These are phyloP conservation scores for Orbilia ellipsospora DNA, from an alignment of 2,329 filamentous ascomycete genomes.

Conservation along the genomic window DNA sequence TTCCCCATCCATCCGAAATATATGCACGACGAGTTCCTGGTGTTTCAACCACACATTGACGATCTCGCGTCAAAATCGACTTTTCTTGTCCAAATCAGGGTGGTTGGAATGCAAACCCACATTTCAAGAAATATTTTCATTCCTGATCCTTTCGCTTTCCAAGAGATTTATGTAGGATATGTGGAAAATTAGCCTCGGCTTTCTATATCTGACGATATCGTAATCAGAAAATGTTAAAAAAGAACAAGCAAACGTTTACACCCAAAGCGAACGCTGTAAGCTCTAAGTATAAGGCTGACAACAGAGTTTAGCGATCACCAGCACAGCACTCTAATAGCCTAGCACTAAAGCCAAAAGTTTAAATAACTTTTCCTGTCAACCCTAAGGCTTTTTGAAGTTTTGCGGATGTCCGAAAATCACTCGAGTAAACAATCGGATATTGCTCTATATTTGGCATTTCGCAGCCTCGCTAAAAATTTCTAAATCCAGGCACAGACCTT, in stretches of 20 bases:
- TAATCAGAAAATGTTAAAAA: too few species aligned
- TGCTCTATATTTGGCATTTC: too few species aligned
- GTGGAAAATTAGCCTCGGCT: too few species aligned
- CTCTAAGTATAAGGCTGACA: too few species aligned
- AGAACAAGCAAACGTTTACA: neutral
- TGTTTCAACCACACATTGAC: neutral
- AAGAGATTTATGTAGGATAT: neutral
- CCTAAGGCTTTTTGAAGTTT: neutral
- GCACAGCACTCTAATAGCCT: too few species aligned
- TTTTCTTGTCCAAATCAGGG: neutral
- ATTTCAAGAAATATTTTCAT: neutral
- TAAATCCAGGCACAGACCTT: constrained; percentile 13
- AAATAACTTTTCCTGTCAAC: neutral
- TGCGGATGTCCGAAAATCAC: neutral
- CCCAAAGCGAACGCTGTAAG: neutral
- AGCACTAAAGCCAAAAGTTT: too few species aligned
- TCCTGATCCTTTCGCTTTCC: neutral
- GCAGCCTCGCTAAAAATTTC: constrained; percentile 3
- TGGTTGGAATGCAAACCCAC: constrained; percentile 10
- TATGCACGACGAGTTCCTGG: neutral
- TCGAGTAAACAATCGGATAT: neutral
- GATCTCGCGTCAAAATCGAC: neutral
- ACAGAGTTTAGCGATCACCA: too few species aligned
- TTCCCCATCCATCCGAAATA: too few species aligned
- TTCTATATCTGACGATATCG: too few species aligned